Conservation (phyloP, 441 rosid species). For the Erysimum cheiri region DNA sequence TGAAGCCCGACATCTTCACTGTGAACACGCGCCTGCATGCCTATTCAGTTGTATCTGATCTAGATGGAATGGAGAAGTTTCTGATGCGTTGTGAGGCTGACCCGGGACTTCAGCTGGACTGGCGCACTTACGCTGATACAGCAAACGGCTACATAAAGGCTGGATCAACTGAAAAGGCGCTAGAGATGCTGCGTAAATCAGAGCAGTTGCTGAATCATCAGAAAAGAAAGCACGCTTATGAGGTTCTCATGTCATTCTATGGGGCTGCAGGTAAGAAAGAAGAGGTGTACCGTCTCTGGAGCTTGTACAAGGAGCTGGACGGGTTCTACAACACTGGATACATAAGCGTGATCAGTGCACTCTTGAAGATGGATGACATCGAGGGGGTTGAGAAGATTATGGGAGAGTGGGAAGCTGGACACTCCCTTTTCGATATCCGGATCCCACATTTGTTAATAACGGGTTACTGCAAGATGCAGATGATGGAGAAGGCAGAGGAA, state of each 20-base stretch:
- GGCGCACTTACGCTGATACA: conserved; percentile 39
- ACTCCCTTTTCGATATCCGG: conserved; percentile 38
- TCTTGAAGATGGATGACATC: conserved; percentile 54
- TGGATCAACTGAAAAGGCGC: conserved; percentile 47
- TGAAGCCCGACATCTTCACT: conserved; percentile 43
- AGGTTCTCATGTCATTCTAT: conserved; percentile 50
- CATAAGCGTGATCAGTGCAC: conserved; percentile 41
- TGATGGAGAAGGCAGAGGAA: conserved; percentile 51
- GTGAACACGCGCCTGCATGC: conserved; percentile 46
- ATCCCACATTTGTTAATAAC: conserved; percentile 48
- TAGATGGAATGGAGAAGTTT: conserved; percentile 48
- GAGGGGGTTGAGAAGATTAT: conserved; percentile 54
- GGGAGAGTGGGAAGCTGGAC: conserved; percentile 55
- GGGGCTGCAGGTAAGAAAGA: conserved; percentile 55
- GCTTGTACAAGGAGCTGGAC: conserved; percentile 42
- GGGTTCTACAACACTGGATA: conserved; percentile 51
- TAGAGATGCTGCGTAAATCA: conserved; percentile 49
- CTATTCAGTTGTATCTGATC: conserved; percentile 45
- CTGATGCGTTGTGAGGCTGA: conserved; percentile 49
- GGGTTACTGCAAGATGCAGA: conserved; percentile 51
- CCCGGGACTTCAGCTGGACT: conserved; percentile 35
- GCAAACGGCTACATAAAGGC: conserved; percentile 47
- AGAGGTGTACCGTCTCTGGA: conserved; percentile 63
- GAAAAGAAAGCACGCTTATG: conserved; percentile 40
- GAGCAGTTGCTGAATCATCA: conserved; percentile 44